Percentiles rank a stretch among this genome's conserved stretches.
Conservation (phyloP, 2,329 filamentous ascomycete species). For the Pezicula rhizophila region DNA sequence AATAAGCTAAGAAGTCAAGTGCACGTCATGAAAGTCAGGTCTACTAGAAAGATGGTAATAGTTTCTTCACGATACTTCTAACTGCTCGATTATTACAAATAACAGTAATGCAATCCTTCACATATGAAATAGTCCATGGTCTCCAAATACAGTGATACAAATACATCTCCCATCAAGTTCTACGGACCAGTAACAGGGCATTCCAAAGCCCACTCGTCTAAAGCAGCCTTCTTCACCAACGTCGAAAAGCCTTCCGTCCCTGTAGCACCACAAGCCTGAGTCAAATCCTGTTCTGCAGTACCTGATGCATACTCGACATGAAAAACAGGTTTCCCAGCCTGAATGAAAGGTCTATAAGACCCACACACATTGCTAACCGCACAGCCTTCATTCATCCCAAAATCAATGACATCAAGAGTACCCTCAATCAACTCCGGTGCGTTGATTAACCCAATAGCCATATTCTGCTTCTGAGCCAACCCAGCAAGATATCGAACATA, state of each 20-base stretch:
- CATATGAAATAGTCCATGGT: no score
- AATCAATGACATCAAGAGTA: background rate
- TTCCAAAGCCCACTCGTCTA: background rate
- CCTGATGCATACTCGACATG: background rate
- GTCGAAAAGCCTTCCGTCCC: background rate
- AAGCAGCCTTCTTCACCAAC: background rate
- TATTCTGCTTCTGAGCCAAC: background rate
- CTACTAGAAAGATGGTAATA: no score
- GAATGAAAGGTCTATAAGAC: background rate
- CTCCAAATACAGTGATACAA: no score
- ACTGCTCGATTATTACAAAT: no score
- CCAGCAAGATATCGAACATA: background rate
- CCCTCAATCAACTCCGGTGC: background rate
- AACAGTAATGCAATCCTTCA: no score
- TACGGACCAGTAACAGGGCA: background rate
- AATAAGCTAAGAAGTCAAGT: no score
- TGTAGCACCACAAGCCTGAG: background rate
- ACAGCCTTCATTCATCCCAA: background rate
- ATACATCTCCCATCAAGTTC: no score
- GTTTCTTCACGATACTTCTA: no score
- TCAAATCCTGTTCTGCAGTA: background rate
- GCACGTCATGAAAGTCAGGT: no score
- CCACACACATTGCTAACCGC: background rate
- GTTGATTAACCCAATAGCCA: background rate
- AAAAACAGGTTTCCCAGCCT: background rate